A percentile compares a stretch with the other conserved stretches of the same genome.
phyloP scores from a whole-genome alignment of 2,329 filamentous ascomycete genomes.

The Microdochium trichocladiopsis region DNA sequence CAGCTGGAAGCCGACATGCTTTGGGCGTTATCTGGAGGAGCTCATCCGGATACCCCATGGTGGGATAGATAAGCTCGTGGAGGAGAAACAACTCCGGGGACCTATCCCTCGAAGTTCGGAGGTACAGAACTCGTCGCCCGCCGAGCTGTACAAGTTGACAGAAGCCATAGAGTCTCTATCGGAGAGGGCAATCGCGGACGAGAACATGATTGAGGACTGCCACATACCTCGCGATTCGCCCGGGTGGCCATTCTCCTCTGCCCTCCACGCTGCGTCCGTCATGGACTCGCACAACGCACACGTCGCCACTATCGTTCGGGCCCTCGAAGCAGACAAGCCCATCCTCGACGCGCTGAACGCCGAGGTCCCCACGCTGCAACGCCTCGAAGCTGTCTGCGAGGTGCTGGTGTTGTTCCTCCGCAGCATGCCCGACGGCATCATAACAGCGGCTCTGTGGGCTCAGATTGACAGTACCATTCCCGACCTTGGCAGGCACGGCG shows the following conservation, averaged over 20 bases:
- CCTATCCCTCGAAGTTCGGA: constrained; percentile 48
- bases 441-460: constrained; percentile 64
- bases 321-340: constrained; percentile 63
- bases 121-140: constrained; percentile 72
- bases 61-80: constrained; percentile 54
- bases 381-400: constrained; percentile 68
- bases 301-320: constrained; percentile 43
- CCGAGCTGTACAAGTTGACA: constrained; percentile 84
- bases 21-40: constrained; percentile 82
- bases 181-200: constrained; percentile 51
- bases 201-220: constrained; percentile 48
- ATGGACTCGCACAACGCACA: constrained; percentile 10
- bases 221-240: constrained; percentile 40
- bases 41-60: constrained; percentile 78
- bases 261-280: constrained; percentile 11
- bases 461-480: constrained; percentile 54
- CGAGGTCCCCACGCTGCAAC: constrained; percentile 56
- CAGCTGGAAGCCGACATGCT: constrained; percentile 72
- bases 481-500: constrained; percentile 20
- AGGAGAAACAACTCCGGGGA: constrained; percentile 19
- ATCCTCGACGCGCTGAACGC: constrained; percentile 54
- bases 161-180: constrained; percentile 61
- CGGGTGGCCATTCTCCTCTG: constrained; percentile 52
- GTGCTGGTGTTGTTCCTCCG: constrained; percentile 67
- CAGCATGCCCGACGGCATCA: constrained; percentile 71